These are phyloP conservation scores for Penicillium aurantiogriseum DNA, from an alignment of 2,329 filamentous ascomycete genomes.

Conservation along the genomic window DNA sequence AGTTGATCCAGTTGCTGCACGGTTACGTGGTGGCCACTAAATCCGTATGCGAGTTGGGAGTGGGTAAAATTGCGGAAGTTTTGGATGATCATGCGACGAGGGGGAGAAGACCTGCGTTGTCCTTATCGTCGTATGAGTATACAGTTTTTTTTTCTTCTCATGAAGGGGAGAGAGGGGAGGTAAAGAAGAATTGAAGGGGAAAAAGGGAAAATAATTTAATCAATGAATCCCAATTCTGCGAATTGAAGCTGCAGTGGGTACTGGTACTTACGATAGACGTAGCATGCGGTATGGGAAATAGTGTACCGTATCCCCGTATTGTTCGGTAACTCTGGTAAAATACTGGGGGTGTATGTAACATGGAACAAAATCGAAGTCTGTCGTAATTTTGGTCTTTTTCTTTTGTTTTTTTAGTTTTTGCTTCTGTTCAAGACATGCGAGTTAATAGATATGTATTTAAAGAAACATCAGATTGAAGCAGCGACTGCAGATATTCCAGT, in stretches of 20 bases:
- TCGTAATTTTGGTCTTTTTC: not conserved
- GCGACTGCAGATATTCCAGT: not conserved
- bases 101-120: slow-evolving; percentile 25
- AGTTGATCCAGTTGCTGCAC: slow-evolving; percentile 34
- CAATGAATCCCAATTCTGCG: slow-evolving; percentile 26
- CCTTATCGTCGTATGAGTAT: slow-evolving; percentile 13
- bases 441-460: not conserved
- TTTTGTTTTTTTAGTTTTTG: not conserved
- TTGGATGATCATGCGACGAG: slow-evolving; percentile 29
- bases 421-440: not conserved
- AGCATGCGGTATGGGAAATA: slow-evolving; percentile 4
- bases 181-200: not conserved
- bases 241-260: slow-evolving; percentile 29
- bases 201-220: slow-evolving; percentile 24
- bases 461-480: not conserved
- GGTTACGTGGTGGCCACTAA: slow-evolving; percentile 37
- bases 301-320: slow-evolving; percentile 7
- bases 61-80: slow-evolving; percentile 25
- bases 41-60: slow-evolving; percentile 25
- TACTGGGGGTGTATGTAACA: not conserved
- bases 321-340: not conserved
- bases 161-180: slow-evolving; percentile 5
- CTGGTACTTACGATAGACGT: slow-evolving; percentile 13
- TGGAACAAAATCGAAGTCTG: not conserved
- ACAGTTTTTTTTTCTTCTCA: not conserved